phyloP scores from a whole-genome alignment of 129 eudicot species.

The Logfia minima region DNA sequence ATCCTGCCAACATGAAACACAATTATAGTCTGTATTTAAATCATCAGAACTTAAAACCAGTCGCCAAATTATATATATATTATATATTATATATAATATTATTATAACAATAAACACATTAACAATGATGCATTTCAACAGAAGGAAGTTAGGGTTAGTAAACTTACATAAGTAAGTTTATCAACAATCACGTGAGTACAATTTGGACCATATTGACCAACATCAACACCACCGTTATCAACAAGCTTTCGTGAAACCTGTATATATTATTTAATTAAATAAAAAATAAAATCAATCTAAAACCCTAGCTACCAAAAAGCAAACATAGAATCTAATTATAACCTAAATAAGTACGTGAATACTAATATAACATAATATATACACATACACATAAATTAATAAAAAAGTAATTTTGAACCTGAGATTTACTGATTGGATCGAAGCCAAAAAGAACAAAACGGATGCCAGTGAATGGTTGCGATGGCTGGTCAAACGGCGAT shows the following conservation, averaged over 20 bases:
- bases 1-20: conserved; percentile 46
- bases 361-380: not conserved
- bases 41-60: not conserved
- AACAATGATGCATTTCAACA: not conserved
- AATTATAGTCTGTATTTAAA: not conserved
- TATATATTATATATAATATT: too few species aligned
- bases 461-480: not conserved
- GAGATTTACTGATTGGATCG: conserved; percentile 2
- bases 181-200: conserved; percentile 91
- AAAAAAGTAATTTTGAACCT: not conserved
- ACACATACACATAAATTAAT: not conserved
- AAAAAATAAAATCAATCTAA: not conserved
- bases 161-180: conserved; percentile 52
- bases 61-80: not conserved
- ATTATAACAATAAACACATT: not conserved
- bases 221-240: conserved; percentile 72
- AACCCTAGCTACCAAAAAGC: not conserved
- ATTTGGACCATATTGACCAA: conserved; percentile 52
- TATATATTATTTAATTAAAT: not conserved
- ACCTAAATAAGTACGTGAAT: not conserved
- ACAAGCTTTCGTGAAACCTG: conserved; percentile 68
- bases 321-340: not conserved
- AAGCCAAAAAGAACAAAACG: conserved; percentile 8
- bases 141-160: not conserved
- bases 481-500: not conserved